Percentiles rank a stretch among this genome's conserved stretches.
phyloP scores from a whole-genome alignment of 2,329 filamentous ascomycete genomes.

The Plenodomus lindquistii region DNA sequence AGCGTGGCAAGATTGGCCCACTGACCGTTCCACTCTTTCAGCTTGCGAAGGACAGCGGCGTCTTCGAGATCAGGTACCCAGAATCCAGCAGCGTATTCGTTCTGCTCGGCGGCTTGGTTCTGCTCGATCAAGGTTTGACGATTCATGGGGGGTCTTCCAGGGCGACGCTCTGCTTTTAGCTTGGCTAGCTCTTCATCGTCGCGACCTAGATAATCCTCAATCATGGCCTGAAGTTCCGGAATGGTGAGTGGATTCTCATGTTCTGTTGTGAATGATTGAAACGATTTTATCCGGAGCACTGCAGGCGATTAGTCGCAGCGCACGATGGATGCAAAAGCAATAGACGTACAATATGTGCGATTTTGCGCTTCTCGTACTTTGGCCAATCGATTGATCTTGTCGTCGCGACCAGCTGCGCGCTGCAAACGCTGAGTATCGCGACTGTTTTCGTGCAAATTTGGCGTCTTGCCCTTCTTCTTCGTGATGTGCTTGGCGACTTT shows the following conservation, averaged over 20 bases:
- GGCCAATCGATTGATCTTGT: constrained; percentile 75
- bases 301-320: not conserved
- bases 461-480: constrained; percentile 80
- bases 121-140: constrained; percentile 78
- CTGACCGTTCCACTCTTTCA: constrained; percentile 78
- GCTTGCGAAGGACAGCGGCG: constrained; percentile 63
- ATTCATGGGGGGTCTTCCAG: constrained; percentile 77
- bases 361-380: constrained; percentile 74
- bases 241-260: constrained; percentile 54
- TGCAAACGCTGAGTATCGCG: constrained; percentile 82
- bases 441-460: constrained; percentile 83
- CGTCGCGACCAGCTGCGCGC: constrained; percentile 77
- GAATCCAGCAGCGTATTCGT: constrained; percentile 83
- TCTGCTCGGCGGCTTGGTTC: constrained; percentile 70
- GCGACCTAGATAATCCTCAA: constrained; percentile 58
- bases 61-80: constrained; percentile 81
- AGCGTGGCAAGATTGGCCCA: constrained; percentile 80
- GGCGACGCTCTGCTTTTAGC: constrained; percentile 70
- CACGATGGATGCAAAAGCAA: not conserved
- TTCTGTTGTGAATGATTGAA: constrained; percentile 67
- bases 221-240: constrained; percentile 59
- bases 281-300: constrained; percentile 72
- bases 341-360: constrained; percentile 67
- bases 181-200: constrained; percentile 71
- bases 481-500: constrained; percentile 89